Percentiles rank a stretch among this genome's conserved stretches.
Evolutionary conservation across 2,329 filamentous ascomycete species (phyloP).

Genomic region (Camptophora hylomeconis): DNA sequence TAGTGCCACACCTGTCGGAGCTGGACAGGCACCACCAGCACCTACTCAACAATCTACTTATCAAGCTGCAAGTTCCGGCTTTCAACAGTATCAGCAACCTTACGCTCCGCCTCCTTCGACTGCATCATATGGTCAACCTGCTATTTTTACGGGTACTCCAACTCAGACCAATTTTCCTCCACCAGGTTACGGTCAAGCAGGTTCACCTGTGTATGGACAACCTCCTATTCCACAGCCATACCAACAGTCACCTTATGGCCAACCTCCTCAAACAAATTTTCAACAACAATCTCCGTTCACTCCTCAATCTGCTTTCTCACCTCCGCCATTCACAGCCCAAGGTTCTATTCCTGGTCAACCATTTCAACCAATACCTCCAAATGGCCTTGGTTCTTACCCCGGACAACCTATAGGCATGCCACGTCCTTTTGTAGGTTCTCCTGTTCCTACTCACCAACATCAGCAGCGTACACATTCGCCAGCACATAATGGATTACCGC

Average conservation of each 20-base stretch:
- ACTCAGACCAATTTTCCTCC: conserved; percentile 15
- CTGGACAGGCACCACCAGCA: conserved; percentile 32
- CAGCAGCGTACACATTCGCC: conserved; percentile 25
- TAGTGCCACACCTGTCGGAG: conserved; percentile 42
- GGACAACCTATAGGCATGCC: conserved; percentile 20
- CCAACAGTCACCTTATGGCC: conserved; percentile 12
- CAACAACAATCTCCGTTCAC: conserved; percentile 13
- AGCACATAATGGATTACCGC: conserved; percentile 21
- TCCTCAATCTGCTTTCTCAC: conserved; percentile 22
- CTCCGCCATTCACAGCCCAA: conserved; percentile 16
- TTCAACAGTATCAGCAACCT: conserved; percentile 14
- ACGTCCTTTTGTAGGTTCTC: conserved; percentile 26
- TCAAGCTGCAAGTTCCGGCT: conserved; percentile 10
- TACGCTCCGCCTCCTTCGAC: conserved; percentile 7
- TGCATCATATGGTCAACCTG: conserved; percentile 6
- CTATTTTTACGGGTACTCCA: conserved; percentile 17
- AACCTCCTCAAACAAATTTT: conserved; percentile 12
- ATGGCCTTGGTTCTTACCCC: conserved; percentile 22
- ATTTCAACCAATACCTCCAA: conserved; percentile 22
- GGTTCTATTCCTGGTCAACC: conserved; percentile 26
- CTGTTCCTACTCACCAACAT: conserved; percentile 28
- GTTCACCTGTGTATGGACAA: conserved; percentile 2
- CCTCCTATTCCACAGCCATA: conserved; percentile 7
- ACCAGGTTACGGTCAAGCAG: conserved; percentile 10
- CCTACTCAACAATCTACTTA: conserved; percentile 11